A percentile compares a stretch with the other conserved stretches of the same genome.
These are phyloP conservation scores for Gardenia jasminoides DNA, from an alignment of 257 asterid genomes.

Conservation along the genomic window DNA sequence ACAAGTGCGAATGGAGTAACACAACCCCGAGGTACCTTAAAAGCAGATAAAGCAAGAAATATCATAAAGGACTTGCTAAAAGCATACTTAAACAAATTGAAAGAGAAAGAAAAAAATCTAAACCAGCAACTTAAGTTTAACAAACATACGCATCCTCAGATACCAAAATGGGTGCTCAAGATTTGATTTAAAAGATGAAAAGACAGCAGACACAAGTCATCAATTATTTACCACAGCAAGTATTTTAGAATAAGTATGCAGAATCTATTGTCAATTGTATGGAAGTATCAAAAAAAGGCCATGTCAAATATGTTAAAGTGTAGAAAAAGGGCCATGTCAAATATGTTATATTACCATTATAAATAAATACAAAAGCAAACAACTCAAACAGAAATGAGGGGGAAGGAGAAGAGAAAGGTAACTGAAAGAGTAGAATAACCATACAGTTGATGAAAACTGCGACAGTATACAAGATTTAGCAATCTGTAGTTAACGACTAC, in stretches of 20 bases:
- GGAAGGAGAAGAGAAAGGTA: not conserved
- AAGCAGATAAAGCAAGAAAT: conserved; percentile 18
- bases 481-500: not conserved
- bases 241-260: not conserved
- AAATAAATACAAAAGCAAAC: not conserved
- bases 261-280: not conserved
- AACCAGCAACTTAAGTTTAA: not conserved
- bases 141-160: not conserved
- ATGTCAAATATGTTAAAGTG: not conserved
- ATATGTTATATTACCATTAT: not conserved
- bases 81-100: not conserved
- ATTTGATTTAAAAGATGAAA: too few relatives aligned
- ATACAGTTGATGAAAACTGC: not conserved
- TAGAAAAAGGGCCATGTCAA: not conserved
- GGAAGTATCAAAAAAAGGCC: not conserved
- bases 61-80: conserved; percentile 14
- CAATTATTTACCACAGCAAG: not conserved
- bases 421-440: not conserved
- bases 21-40: conserved; percentile 83
- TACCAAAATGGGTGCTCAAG: not conserved
- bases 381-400: not conserved
- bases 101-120: not conserved
- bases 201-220: not conserved
- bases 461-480: not conserved
- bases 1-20: conserved; percentile 92